Evolutionary conservation across 345 rosid genomes (phyloP), one percentile per base, ranked within the genome.

Genomic region (Bruguiera parviflora): DNA sequence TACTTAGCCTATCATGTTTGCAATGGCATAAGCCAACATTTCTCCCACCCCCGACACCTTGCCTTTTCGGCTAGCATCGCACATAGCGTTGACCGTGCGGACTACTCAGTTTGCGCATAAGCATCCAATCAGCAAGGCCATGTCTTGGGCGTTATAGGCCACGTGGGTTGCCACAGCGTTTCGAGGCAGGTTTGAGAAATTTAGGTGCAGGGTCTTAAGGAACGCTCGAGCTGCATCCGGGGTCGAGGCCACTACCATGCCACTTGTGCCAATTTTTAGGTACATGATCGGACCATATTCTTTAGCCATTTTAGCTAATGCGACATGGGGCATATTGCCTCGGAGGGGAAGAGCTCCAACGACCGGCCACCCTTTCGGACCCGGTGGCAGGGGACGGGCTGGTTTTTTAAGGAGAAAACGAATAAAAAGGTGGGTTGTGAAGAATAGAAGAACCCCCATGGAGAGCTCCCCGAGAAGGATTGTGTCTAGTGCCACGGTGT

Each of bases 281-380:
- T 76, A 71, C 82, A 85, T 79, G 1, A 86, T 66, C 0, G 89
- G 86, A 1, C 93, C 89, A 3, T 86, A 86, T 35, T 68, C 71
- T 53, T 80, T 81, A 35, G 92, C 84, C 81, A 86, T 64, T 16
- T 77, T 53, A 47, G 89, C 85, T 8, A 88, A 35, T 29, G 73
- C 27, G 18, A 76, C 85, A 67, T 88, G 93, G 3, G 93, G 93
- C 86, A 81, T 78, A 70, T 71, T 21, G 3, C 90, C 87, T 8
- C 86, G 64, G 24, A 83, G 77, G 4, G 89, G 93, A 27, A 88
- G 80, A 3, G 84, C 84, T 0, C 90, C 90, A 0, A 88, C 43
- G 11, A 86, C 0, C 10, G 93, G 93, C 89, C 86, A 84, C 4
- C 86, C 91, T 56, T 57, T 83, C 0, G 88, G 88, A 0, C 89